Evolutionary conservation across 768 basidiomycete genomes (phyloP), one percentile per base, ranked within the genome.

Genomic region (Russula compacta): DNA sequence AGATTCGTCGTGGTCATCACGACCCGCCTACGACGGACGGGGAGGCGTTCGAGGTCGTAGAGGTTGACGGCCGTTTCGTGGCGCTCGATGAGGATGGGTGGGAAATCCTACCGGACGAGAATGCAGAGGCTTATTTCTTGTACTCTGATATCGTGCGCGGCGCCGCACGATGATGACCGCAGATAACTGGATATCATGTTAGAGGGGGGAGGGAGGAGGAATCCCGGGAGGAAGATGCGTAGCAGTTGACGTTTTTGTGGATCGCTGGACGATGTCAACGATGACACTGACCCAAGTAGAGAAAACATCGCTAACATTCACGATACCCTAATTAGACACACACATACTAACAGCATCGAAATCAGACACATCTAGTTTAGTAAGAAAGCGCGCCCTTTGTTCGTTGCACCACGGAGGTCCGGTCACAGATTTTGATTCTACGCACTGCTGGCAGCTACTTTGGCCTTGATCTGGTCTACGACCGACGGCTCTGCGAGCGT

Each of bases 401-500:
- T 40, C 33, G 29, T 32, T 32, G 6, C 17, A 24, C 33, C 2
- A 48, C 39, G 19, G 11, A 42, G 10, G 4, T 14, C 8, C 33
- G 36, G 36, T 21, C 46, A 32, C 12, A 19, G 9, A 3, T n/a
- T 35, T 17, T 1, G 11, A 9, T 39, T 47, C 52, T n/a, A 29
- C 51, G 39, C 58, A 59, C 35, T 46, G 24, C 24, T 29, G 24
- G 24, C 24, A 36, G 84, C 83, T 50, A 93, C 88, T 75, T 86
- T 91, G 68, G 76, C 70, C 79, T 90, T 92, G 75, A 95, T 93
- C 47, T 79, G 72, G 50, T 97, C 94, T 21, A 98, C 91, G 49
- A 95, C 78, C 7, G 75, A 72, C 4, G 95, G 95, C 65, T 98
- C 94, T 3, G 92, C 95, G 50, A 95, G 79, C 7, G 95, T 98